These are phyloP conservation scores for Pythium rishiriense DNA, from an alignment of 352 stramenopile species.

Conservation along the genomic window DNA sequence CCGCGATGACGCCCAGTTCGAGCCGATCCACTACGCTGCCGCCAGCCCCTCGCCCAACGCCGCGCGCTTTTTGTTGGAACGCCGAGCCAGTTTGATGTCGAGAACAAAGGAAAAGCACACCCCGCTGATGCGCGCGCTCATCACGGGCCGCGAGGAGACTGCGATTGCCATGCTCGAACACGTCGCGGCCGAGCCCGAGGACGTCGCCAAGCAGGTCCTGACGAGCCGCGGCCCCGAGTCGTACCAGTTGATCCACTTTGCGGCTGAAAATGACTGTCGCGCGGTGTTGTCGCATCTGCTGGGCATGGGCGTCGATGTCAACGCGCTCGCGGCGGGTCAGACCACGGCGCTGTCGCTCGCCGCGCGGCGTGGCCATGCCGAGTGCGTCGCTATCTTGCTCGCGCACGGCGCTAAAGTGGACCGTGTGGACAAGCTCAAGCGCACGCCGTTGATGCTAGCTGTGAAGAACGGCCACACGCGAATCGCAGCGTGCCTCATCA, in stretches of 20 bases:
- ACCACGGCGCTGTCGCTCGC: slow-evolving; percentile 53
- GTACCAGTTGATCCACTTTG: slow-evolving; percentile 59
- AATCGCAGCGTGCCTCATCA: slow-evolving; percentile 60
- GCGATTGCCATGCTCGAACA: slow-evolving; percentile 50
- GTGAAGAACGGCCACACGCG: slow-evolving; percentile 70
- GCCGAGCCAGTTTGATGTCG: slow-evolving; percentile 40
- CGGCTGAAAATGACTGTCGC: slow-evolving; percentile 42
- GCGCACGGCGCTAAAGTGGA: slow-evolving; percentile 55
- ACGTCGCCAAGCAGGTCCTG: slow-evolving; percentile 29
- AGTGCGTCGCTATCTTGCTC: slow-evolving; percentile 52
- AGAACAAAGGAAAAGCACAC: slow-evolving; percentile 59
- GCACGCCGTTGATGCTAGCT: slow-evolving; percentile 67
- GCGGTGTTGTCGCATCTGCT: slow-evolving; percentile 51
- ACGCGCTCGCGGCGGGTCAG: slow-evolving; percentile 45
- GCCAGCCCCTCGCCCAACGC: slow-evolving; percentile 43
- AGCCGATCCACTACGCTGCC: slow-evolving; percentile 68
- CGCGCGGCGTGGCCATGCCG: slow-evolving; percentile 48
- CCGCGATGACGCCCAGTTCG: slow-evolving; percentile 51
- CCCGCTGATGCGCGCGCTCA: slow-evolving; percentile 55
- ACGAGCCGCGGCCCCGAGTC: slow-evolving; percentile 43
- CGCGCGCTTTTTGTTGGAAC: slow-evolving; percentile 56
- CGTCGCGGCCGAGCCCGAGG: slow-evolving; percentile 34
- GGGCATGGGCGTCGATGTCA: slow-evolving; percentile 43
- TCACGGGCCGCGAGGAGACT: slow-evolving; percentile 45
- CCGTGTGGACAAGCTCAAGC: slow-evolving; percentile 65